These are phyloP conservation scores for Phytophthora chlamydospora DNA, from an alignment of 352 stramenopile genomes.

Conservation along the genomic window DNA sequence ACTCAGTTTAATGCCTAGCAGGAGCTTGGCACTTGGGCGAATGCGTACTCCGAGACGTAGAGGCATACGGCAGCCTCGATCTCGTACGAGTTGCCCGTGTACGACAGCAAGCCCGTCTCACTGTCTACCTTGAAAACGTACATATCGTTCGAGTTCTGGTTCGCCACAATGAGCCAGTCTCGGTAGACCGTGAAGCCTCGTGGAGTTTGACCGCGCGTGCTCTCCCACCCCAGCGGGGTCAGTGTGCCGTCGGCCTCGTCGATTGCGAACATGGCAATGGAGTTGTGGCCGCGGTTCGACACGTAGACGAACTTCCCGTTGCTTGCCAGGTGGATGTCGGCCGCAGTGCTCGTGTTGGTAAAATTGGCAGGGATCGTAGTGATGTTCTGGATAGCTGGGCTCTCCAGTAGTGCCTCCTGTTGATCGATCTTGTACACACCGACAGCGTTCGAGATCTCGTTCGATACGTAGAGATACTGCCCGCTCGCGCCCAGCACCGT, in stretches of 20 bases:
- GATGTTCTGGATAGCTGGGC: slow-evolving; percentile 41
- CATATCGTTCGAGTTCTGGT: slow-evolving; percentile 54
- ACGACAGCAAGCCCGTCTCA: slow-evolving; percentile 37
- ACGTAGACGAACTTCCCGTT: slow-evolving; percentile 56
- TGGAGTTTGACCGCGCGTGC: slow-evolving; percentile 43
- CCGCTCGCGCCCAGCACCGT: slow-evolving; percentile 47
- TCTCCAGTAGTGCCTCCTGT: slow-evolving; percentile 20
- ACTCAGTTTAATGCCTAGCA: too few relatives aligned
- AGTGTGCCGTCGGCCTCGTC: slow-evolving; percentile 29
- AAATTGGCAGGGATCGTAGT: slow-evolving; percentile 46
- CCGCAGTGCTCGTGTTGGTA: slow-evolving; percentile 21
- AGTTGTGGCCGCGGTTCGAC: slow-evolving; percentile 64
- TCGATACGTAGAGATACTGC: slow-evolving; percentile 51
- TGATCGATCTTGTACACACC: slow-evolving; percentile 46
- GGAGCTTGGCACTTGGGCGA: too few relatives aligned
- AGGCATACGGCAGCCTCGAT: slow-evolving; percentile 40
- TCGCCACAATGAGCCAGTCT: slow-evolving; percentile 55
- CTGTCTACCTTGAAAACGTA: slow-evolving; percentile 50
- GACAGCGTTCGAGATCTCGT: slow-evolving; percentile 61
- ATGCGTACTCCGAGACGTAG: slow-evolving; percentile 22
- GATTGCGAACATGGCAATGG: slow-evolving; percentile 53
- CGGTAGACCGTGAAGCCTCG: slow-evolving; percentile 48
- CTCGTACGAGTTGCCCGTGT: slow-evolving; percentile 38
- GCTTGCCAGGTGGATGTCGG: slow-evolving; percentile 52
- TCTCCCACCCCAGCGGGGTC: slow-evolving; percentile 36